Percentiles rank a stretch among this genome's conserved stretches.
Evolutionary conservation across 208 protist species (phyloP).

Genomic region (Trypanosoma boissoni): DNA sequence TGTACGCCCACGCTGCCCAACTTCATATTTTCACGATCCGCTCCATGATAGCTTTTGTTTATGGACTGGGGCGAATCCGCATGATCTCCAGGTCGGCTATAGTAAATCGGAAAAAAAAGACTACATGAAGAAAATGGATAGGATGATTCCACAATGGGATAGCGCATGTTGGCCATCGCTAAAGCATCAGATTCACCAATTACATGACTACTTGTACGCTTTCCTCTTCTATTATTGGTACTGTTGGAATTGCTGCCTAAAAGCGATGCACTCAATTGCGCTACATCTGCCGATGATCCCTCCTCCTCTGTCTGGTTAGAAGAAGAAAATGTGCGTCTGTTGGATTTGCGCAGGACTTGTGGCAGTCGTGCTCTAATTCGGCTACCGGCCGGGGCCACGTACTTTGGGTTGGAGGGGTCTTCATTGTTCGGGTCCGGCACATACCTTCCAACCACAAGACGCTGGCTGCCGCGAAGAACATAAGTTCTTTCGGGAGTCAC

Average conservation of each 20-base stretch:
- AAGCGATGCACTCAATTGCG: too few species aligned
- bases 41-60: constrained; percentile 61
- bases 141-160: constrained; percentile 56
- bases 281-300: background rate
- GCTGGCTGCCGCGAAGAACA: constrained; percentile 30
- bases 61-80: constrained; percentile 49
- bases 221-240: too few species aligned
- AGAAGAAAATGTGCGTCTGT: constrained; percentile 8
- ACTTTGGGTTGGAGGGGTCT: constrained; percentile 81
- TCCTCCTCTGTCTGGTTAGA: constrained; percentile 2
- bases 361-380: constrained; percentile 1
- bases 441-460: constrained; percentile 69
- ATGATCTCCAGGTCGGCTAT: constrained; percentile 30
- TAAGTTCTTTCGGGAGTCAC: constrained; percentile 56
- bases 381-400: constrained; percentile 25
- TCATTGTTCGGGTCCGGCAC: constrained; percentile 62
- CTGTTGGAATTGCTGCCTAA: too few species aligned
- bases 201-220: too few species aligned
- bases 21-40: constrained; percentile 49
- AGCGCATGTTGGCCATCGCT: constrained; percentile 18
- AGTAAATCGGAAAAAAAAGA: constrained; percentile 77
- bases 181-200: too few species aligned
- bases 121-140: constrained; percentile 60
- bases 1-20: constrained; percentile 56
- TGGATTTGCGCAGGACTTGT: background rate